Base-by-base conservation (phyloP, 768 basidiomycete genomes). In the Symmetrospora coprosmae region DNA sequence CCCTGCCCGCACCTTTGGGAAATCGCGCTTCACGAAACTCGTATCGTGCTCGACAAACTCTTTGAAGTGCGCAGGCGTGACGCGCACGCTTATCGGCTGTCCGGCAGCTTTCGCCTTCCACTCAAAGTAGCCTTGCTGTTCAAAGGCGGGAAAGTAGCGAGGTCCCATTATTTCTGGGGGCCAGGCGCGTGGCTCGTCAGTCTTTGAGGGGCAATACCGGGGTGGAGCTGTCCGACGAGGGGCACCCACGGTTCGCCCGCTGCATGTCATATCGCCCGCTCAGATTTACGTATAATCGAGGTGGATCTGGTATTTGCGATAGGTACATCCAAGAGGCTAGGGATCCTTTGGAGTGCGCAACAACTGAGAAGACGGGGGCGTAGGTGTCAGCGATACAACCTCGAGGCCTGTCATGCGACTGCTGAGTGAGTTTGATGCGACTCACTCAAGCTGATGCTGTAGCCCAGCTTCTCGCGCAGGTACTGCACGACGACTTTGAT, bases 241-340 rank as follows among this genome's bases (percentile, higher is more conserved):
- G n/a, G n/a, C n/a, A 39, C 56, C 45, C 27, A 51, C 28, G 23
- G 19, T 50, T 4, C n/a, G 47, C 46, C 47, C 40, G 35, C 63
- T 76, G 70, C 86, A 88, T 87, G 61, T 84, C 78, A 70, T 86
- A 87, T 50, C 87, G 78, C 5, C 81, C 85, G 17, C 85, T 81
- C 25, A 78, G 81, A 66, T 87, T 87, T 39, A 87, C 81, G 55
- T 82, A 82, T 5, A 78, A 80, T 8, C 78, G 72, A 17, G 60
- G 48, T 27, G 27, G 39, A 83, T 48, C 80, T 45, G 78, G 75
- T 1, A 80, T 75, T 16, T 78, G 80, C 67, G 81, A 81, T 25
- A 86, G 66, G 85, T 86, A 88, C 60, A 77, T 74, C 68, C 83
- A 78, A 0, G 76, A 79, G 19, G 78, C 79, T n/a, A 87, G 70